These are phyloP conservation scores for Talaromyces ruber DNA, from an alignment of 495 filamentous ascomycete genomes.

Conservation along the genomic window DNA sequence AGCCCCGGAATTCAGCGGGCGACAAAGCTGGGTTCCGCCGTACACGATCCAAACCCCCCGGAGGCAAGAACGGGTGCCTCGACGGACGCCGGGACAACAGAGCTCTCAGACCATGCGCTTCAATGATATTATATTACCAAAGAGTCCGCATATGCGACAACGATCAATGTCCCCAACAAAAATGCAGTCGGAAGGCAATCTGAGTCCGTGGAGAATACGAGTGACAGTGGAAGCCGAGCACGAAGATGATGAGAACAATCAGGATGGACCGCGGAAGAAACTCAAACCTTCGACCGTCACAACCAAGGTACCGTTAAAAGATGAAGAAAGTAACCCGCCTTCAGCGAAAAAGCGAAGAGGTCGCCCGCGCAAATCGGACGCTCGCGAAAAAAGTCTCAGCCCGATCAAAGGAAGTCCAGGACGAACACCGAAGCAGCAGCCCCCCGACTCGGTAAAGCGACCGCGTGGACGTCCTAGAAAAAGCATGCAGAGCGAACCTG, in stretches of 20 bases:
- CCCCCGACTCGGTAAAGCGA: neutral
- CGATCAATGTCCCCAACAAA: conserved; percentile 30
- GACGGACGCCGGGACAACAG: neutral
- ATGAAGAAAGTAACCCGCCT: conserved; percentile 20
- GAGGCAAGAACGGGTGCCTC: conserved; percentile 23
- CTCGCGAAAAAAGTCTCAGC: conserved; percentile 18
- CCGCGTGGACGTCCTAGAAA: conserved; percentile 33
- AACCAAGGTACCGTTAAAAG: conserved; percentile 49
- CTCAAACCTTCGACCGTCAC: conserved; percentile 28
- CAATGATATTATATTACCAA: conserved; percentile 37
- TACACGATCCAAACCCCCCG: conserved; percentile 26
- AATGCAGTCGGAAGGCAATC: conserved; percentile 23
- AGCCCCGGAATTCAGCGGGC: conserved; percentile 30
- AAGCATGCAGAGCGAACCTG: conserved; percentile 13
- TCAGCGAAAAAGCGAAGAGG: conserved; percentile 31
- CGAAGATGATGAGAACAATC: conserved; percentile 28
- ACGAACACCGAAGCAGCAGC: conserved; percentile 18
- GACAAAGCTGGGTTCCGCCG: conserved; percentile 36
- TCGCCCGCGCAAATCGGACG: conserved; percentile 37
- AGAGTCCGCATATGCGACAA: conserved; percentile 29
- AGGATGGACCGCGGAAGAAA: conserved; percentile 24
- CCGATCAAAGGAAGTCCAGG: conserved; percentile 27
- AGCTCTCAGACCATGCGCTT: conserved; percentile 34
- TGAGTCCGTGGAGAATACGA: conserved; percentile 50
- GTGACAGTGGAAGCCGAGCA: conserved; percentile 51